Base-by-base conservation (phyloP, 352 stramenopile genomes). In the Globisporangium polare region DNA sequence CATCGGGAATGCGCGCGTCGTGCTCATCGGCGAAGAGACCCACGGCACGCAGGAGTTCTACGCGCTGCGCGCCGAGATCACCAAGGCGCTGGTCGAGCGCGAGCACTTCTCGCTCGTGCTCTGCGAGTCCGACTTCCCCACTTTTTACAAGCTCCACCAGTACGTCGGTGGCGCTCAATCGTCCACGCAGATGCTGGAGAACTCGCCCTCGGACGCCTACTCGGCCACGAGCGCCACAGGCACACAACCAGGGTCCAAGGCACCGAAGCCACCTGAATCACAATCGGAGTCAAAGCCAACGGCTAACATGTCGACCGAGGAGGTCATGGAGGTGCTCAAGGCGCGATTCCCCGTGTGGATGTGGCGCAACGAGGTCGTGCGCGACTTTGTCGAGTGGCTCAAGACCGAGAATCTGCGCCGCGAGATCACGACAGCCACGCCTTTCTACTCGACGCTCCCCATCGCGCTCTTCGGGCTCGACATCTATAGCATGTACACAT, bases 21-120 rank as follows among this genome's bases (percentile, higher is more conserved):
- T 77, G 35, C 53, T 74, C 45, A 74, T 77, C 39, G 67, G 67
- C n/a, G 67, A 77, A 53, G 67, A 73, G 31, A 74, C 67, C 33
- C 70, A 77, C 42, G 70, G 70, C 2, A 74, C 67, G 31, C 63
- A 77, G 22, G 70, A 77, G 49, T 77, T 74, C 31, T 77, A 77
- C 45, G 41, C 22, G 3, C 26, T 74, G 27, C 70, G 70, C 1
- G 66, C 67, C 22, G 67, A 71, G 60, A 73, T 77, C 47, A 77
- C 70, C 18, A 66, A 72, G 41, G 65, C 65, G 31, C 56, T 77
- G 46, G 59, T 77, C 50, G 67, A 72, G 42, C 43, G 45, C 24
- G 65, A 74, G 33, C 52, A 63, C 17, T 77, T 77, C 50, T 74
- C 66, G 55, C 57, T 74, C 37, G 66, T 77, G 59, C 58, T 74